Conservation (phyloP, 768 basidiomycete species). For the Tylopilus felleus region DNA sequence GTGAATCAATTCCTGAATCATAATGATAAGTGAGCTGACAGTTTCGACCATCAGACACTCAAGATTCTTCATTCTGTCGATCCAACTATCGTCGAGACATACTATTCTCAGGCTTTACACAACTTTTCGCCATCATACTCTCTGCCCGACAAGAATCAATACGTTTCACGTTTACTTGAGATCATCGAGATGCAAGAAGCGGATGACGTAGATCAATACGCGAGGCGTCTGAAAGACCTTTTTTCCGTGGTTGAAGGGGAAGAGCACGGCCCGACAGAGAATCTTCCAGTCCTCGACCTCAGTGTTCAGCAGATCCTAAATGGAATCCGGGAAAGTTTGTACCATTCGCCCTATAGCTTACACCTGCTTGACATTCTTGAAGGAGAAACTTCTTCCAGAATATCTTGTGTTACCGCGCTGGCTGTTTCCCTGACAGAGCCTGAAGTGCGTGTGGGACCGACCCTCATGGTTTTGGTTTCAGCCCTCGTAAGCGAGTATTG, state of each 20-base stretch:
- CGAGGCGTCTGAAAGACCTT: constrained; percentile 44
- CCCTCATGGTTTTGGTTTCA: constrained; percentile 61
- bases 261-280: constrained; percentile 24
- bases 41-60: constrained; percentile 47
- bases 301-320: constrained; percentile 55
- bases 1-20: constrained; percentile 34
- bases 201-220: constrained; percentile 59
- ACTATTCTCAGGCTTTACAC: constrained; percentile 45
- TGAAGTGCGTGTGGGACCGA: constrained; percentile 45
- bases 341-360: not conserved
- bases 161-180: constrained; percentile 50
- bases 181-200: constrained; percentile 44
- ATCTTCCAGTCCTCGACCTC: constrained; percentile 47
- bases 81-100: constrained; percentile 50
- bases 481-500: constrained; percentile 67
- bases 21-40: not conserved
- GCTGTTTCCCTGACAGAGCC: constrained; percentile 43
- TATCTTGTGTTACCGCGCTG: constrained; percentile 43
- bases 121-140: constrained; percentile 34
- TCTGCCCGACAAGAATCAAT: constrained; percentile 39
- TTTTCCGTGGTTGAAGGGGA: constrained; percentile 37
- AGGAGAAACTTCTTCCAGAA: constrained; percentile 42
- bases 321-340: constrained; percentile 48
- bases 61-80: constrained; percentile 58
- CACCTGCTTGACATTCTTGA: constrained; percentile 11